Conservation (phyloP, 202 grass and related monocot species). For the Carex arenaria region DNA sequence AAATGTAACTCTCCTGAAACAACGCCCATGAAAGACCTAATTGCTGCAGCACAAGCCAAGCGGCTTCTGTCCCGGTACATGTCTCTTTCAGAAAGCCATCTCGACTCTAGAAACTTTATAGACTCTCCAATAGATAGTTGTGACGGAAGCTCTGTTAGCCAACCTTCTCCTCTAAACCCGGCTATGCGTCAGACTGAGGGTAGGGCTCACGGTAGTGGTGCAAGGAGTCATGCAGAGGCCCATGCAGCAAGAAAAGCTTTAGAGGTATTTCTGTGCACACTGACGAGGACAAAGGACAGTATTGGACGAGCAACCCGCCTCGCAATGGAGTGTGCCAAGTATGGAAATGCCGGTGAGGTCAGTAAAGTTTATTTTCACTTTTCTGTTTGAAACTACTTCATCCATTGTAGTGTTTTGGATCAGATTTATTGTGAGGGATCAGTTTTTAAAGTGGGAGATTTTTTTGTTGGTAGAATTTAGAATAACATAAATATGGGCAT, state of each 20-base stretch:
- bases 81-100: slow-evolving; percentile 51
- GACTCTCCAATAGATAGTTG: slow-evolving; percentile 39
- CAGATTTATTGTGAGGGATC: neutral
- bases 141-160: slow-evolving; percentile 46
- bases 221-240: slow-evolving; percentile 43
- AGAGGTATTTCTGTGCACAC: slow-evolving; percentile 65
- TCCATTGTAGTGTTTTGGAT: slow-evolving; percentile 12
- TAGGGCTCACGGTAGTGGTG: neutral
- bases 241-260: slow-evolving; percentile 63
- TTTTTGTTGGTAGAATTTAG: neutral
- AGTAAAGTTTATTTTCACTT: slow-evolving; percentile 29
- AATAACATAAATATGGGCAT: neutral
- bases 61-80: slow-evolving; percentile 43
- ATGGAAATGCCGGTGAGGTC: slow-evolving; percentile 95
- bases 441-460: neutral
- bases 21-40: slow-evolving; percentile 57
- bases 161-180: slow-evolving; percentile 15
- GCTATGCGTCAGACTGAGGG: neutral
- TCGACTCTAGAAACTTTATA: slow-evolving; percentile 45
- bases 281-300: slow-evolving; percentile 91
- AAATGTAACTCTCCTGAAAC: slow-evolving; percentile 52
- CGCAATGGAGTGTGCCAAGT: slow-evolving; percentile 88
- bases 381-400: slow-evolving; percentile 21
- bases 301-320: slow-evolving; percentile 91
- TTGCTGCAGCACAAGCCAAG: slow-evolving; percentile 58